Percentiles rank a stretch among this genome's conserved stretches.
Evolutionary conservation across 345 rosid genomes (phyloP).

Genomic region (Eutrema japonicum): DNA sequence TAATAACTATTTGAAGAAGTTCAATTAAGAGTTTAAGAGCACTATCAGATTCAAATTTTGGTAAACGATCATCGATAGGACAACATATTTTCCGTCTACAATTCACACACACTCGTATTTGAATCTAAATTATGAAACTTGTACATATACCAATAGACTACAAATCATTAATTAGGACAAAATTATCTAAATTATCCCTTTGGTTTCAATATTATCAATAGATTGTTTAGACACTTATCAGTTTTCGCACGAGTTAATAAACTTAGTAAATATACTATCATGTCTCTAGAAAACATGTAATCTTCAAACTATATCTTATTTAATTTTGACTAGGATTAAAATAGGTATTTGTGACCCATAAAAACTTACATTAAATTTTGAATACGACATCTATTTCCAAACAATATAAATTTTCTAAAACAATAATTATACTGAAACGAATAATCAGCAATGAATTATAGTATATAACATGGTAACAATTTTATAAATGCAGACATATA

Average conservation of each 20-base stretch:
- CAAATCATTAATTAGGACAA: neutral
- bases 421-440: no score
- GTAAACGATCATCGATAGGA: neutral
- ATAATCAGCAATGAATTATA: no score
- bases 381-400: no score
- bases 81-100: neutral
- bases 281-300: no score
- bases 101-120: neutral
- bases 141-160: neutral
- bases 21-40: neutral
- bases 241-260: neutral
- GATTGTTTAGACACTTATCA: neutral
- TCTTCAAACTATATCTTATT: neutral
- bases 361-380: no score
- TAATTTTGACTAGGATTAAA: no score
- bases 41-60: neutral
- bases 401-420: no score
- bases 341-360: no score
- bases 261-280: neutral
- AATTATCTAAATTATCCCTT: neutral
- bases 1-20: conserved; percentile 5
- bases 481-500: conserved; percentile 8
- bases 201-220: neutral
- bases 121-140: neutral
- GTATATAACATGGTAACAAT: neutral